Percentiles rank a stretch among this genome's conserved stretches.
These are phyloP conservation scores for Leccinum aurantiacum DNA, from an alignment of 768 basidiomycete species.

Conservation along the genomic window DNA sequence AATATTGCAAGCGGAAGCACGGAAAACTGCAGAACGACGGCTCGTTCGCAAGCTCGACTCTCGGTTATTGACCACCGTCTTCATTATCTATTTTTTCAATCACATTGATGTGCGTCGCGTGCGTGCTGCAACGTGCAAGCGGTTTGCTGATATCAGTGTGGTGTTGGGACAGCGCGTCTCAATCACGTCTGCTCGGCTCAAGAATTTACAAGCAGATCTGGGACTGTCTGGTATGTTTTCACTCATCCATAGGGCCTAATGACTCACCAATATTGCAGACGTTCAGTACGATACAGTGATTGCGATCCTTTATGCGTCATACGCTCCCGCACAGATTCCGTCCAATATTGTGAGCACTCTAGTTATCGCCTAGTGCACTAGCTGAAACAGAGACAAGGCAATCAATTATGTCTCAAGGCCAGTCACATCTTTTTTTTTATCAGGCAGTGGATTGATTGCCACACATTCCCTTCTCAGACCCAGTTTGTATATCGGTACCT, in stretches of 20 bases:
- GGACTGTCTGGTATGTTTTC: not conserved
- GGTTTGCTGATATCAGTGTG: not conserved
- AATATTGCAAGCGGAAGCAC: slow-evolving; percentile 3
- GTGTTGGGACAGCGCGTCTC: not conserved
- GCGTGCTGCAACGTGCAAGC: not conserved
- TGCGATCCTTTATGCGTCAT: not conserved
- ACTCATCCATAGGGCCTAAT: not conserved
- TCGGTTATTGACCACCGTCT: slow-evolving; percentile 55
- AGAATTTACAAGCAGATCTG: not conserved
- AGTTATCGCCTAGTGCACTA: not conserved
- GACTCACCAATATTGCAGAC: slow-evolving; percentile 33
- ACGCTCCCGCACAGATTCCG: not conserved
- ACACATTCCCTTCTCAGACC: slow-evolving; percentile 41
- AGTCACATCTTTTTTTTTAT: not conserved
- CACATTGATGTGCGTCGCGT: slow-evolving; percentile 55
- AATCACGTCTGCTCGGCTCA: not conserved
- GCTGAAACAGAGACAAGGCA: slow-evolving; percentile 35
- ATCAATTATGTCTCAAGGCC: slow-evolving; percentile 55
- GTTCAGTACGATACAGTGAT: slow-evolving; percentile 1
- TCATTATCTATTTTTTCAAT: slow-evolving; percentile 64
- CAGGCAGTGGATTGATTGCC: not conserved
- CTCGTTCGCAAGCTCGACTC: slow-evolving; percentile 58
- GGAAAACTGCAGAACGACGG: slow-evolving; percentile 15
- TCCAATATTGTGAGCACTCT: slow-evolving; percentile 19
- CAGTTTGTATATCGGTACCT: slow-evolving; percentile 54